Evolutionary conservation across 495 filamentous ascomycete species (phyloP).

Genomic region (Delitschia confertaspora): DNA sequence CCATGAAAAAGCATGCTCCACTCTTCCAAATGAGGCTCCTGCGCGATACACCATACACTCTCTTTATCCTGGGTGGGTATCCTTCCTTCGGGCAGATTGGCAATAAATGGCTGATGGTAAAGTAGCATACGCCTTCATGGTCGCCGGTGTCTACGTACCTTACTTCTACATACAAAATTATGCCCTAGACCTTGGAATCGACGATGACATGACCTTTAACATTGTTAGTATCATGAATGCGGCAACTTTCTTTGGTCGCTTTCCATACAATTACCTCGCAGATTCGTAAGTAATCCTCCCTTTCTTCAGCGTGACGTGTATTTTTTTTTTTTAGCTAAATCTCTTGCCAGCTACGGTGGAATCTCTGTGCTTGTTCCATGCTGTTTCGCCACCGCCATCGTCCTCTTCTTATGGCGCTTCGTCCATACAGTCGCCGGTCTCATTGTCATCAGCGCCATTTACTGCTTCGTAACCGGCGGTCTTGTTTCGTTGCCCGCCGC

Average conservation of each 20-base stretch:
- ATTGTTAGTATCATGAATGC: not conserved
- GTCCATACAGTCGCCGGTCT: conserved; percentile 4
- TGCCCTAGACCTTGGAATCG: no score
- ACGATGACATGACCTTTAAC: no score
- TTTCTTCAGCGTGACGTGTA: conserved; percentile 44
- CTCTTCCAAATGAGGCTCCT: not conserved
- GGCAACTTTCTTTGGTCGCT: not conserved
- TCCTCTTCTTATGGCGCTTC: conserved; percentile 13
- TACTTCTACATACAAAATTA: no score
- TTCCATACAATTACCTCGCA: not conserved
- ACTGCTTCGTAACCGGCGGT: conserved; percentile 10
- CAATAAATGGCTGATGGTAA: not conserved
- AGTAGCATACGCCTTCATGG: no score
- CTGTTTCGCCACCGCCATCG: conserved; percentile 4
- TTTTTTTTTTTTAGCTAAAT: conserved; percentile 44
- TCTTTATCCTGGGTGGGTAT: conserved; percentile 18
- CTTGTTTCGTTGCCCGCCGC: conserved; percentile 7
- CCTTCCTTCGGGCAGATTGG: conserved; percentile 30
- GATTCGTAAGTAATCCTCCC: conserved; percentile 38
- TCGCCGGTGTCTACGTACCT: no score
- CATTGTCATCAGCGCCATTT: conserved; percentile 5
- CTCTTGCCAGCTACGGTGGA: conserved; percentile 40
- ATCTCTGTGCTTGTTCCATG: conserved; percentile 12
- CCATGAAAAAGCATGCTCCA: conserved; percentile 24
- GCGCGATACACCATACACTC: conserved; percentile 5